Base-by-base conservation (phyloP, 1,139 yeast species). In the Diutina siamensis region DNA sequence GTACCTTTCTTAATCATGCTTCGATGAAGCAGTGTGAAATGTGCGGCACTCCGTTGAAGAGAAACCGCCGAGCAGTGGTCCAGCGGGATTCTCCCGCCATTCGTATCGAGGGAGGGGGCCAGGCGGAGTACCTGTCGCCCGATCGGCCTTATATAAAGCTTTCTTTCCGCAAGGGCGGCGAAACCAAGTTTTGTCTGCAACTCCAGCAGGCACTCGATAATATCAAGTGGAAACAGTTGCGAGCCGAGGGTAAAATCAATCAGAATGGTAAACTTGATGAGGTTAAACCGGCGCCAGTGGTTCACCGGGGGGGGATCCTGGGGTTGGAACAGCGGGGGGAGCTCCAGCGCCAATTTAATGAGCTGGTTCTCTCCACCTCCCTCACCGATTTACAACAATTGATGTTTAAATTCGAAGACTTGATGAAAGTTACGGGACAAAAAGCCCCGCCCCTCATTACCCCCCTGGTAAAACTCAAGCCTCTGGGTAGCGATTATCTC, bases 1-100 rank as follows among this genome's bases (percentile, higher is more conserved):
- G 97, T 56, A 92, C 97, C 0, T 92, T 89, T 56, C 66, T 77
- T 15, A 92, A 92, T 58, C 96, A 89, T 59, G 84, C 89, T 0
- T 76, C 85, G 3, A 65, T 92, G 68, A 65, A 72, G 44, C 71
- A 68, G 51, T 92, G 98, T 60, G 98, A 92, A 60, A 74, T 92
- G 58, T 92, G 97, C 64, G 96, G 95, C 0, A 68, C 82, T 15
- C 15, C 27, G 18, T 15, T 21, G 9, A 40, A 21, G 13, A 17
- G 27, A 19, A 7, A 7, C 22, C 10, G 9, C 10, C 34, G 13
- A 31, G 17, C 53, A 45, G 53, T 62, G 40, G 35, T 47, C 3
- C 34, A n/a, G 4, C 5, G 12, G 5, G 28, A 47, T 2, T 20
- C 34, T 12, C 31, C 46, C 1, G 48, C 48, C 4, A 28, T 61